Conservation (phyloP, 371 early-diverging fungal genomes). For the Smittium mucronatum region DNA sequence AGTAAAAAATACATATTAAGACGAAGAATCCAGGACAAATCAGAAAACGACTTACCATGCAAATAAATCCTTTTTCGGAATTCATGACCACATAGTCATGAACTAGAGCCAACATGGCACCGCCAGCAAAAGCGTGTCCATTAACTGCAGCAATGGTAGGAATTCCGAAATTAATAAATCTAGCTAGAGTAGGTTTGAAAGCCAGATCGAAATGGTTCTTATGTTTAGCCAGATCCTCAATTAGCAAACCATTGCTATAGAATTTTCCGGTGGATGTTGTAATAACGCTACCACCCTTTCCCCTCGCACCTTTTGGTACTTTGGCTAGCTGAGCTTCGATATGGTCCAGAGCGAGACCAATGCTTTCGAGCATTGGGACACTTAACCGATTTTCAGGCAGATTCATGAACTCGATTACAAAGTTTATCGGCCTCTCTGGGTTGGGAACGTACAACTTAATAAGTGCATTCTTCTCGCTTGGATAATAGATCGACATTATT, state of each 20-base stretch:
- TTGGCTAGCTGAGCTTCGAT: slow-evolving; percentile 36
- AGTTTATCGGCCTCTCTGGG: slow-evolving; percentile 21
- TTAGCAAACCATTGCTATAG: slow-evolving; percentile 61
- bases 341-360: slow-evolving; percentile 44
- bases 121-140: slow-evolving; percentile 78
- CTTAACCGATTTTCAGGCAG: slow-evolving; percentile 55
- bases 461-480: slow-evolving; percentile 6
- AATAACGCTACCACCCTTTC: slow-evolving; percentile 35
- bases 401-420: slow-evolving; percentile 24
- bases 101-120: slow-evolving; percentile 60
- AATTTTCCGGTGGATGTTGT: slow-evolving; percentile 55
- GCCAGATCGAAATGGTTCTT: slow-evolving; percentile 33
- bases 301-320: slow-evolving; percentile 20
- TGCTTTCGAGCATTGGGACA: slow-evolving; percentile 39
- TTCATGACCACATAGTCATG: slow-evolving; percentile 78
- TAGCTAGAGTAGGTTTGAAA: slow-evolving; percentile 36
- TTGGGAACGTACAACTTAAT: slow-evolving; percentile 27
- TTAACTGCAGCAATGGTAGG: slow-evolving; percentile 77
- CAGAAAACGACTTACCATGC: slow-evolving; percentile 20
- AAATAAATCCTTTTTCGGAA: slow-evolving; percentile 56
- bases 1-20: too few relatives aligned
- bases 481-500: too few relatives aligned
- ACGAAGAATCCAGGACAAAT: too few relatives aligned
- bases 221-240: slow-evolving; percentile 29
- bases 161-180: slow-evolving; percentile 49